Evolutionary conservation across 2,329 filamentous ascomycete genomes (phyloP).

Genomic region (Cladophialophora exuberans): DNA sequence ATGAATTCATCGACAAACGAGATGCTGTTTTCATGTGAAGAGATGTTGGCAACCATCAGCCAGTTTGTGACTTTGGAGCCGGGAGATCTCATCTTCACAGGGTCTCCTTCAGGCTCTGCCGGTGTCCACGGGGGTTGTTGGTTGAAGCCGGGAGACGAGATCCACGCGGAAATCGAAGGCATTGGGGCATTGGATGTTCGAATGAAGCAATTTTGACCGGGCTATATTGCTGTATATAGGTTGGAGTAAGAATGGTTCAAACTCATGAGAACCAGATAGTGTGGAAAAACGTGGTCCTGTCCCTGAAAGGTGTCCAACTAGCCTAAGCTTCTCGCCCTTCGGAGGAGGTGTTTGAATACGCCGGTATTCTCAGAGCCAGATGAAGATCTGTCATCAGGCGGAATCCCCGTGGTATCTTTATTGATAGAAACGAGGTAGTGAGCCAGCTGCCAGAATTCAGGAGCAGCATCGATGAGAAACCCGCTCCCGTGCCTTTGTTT

Average conservation of each 20-base stretch:
- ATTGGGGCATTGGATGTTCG: slow-evolving; percentile 7
- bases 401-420: too few relatives aligned
- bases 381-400: too few relatives aligned
- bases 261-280: too few relatives aligned
- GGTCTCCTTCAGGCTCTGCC: slow-evolving; percentile 4
- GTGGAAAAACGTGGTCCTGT: too few relatives aligned
- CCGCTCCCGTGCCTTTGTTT: neutral
- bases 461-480: neutral
- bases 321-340: neutral
- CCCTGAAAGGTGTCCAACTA: too few relatives aligned
- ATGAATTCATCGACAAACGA: slow-evolving; percentile 10
- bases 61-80: slow-evolving; percentile 10
- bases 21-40: slow-evolving; percentile 13
- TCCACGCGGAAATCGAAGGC: slow-evolving; percentile 11
- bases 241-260: neutral
- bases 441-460: neutral
- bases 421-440: neutral
- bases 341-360: neutral
- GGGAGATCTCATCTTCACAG: slow-evolving; percentile 12
- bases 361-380: too few relatives aligned
- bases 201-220: neutral
- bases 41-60: slow-evolving; percentile 7
- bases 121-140: slow-evolving; percentile 9
- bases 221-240: neutral
- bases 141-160: slow-evolving; percentile 10